These are phyloP conservation scores for Setomelanomma holmii DNA, from an alignment of 2,329 filamentous ascomycete species.

Conservation along the genomic window DNA sequence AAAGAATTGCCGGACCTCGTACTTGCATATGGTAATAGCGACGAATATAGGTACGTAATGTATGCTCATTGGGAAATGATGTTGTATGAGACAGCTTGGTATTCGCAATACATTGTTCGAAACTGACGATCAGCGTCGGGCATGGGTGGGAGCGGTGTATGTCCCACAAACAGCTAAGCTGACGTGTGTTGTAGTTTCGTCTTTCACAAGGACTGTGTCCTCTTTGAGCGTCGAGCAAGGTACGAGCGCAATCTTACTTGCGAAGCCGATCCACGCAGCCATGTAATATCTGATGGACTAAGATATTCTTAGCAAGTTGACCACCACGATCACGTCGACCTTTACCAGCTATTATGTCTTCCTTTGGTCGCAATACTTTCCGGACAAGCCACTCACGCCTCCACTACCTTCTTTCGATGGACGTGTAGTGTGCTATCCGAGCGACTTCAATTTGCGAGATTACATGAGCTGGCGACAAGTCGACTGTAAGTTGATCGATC, in stretches of 20 bases:
- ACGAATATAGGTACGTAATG: conserved; percentile 79
- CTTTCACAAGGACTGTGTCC: conserved; percentile 78
- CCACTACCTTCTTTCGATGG: conserved; percentile 93
- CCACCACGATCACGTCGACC: conserved; percentile 88
- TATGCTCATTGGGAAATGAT: background rate
- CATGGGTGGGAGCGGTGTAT: conserved; percentile 7
- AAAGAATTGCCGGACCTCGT: conserved; percentile 83
- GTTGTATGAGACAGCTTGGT: conserved; percentile 25
- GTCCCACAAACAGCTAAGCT: conserved; percentile 29
- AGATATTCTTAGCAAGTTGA: conserved; percentile 72
- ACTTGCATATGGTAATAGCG: conserved; percentile 90
- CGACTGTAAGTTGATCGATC: conserved; percentile 73
- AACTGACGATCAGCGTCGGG: conserved; percentile 1
- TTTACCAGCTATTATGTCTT: conserved; percentile 92
- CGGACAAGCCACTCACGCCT: conserved; percentile 70
- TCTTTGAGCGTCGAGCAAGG: conserved; percentile 88
- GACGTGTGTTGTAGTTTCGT: conserved; percentile 72
- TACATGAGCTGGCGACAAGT: conserved; percentile 98
- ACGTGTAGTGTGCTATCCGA: conserved; percentile 88
- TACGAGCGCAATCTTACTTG: conserved; percentile 46
- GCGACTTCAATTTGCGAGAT: conserved; percentile 80
- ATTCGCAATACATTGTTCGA: conserved; percentile 4
- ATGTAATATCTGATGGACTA: conserved; percentile 13
- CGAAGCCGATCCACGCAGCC: conserved; percentile 4
- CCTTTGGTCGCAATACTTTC: conserved; percentile 79